Base-by-base conservation (phyloP, 208 protist genomes). In the Acanthamoeba triangularis region DNA sequence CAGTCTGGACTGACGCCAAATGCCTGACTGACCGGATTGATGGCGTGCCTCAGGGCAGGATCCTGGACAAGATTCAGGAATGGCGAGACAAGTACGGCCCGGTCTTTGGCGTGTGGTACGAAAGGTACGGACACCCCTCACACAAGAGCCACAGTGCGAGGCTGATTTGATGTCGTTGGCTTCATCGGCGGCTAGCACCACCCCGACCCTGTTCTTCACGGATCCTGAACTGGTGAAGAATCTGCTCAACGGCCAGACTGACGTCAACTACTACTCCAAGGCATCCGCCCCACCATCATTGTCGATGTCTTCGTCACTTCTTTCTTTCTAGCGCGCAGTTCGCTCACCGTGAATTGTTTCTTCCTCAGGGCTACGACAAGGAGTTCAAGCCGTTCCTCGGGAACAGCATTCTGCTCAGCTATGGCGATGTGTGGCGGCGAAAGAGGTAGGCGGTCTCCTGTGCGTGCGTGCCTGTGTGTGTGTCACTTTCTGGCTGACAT, bases 151-250 rank as follows among this genome's bases (percentile, higher is more conserved):
- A n/a, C 63, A 14, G 0, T 28, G 63, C n/a, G 63, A 13, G n/a
- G 52, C 63, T 0, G 8, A 69, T 69, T 18, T 69, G n/a, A 69
- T 13, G n/a, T 69, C 1, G 63, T 30, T 69, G 23, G 23, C 63
- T 3, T 25, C n/a, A 30, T 69, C 6, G n/a, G 23, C 20, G 63
- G 8, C 28, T 30, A 80, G 72, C 72, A 80, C 72, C 14, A 80
- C 72, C 7, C 72, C 72, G 41, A 80, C 72, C 10, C 35, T 80
- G 33, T 80, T 80, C 41, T 14, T 80, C 25, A 80, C 72, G n/a
- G 72, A 80, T 35, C 72, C 72, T 16, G 72, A 80, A 14, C 72
- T 80, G 72, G 72, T 80, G 1, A 80, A 80, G 72, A 80, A 80
- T 13, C 41, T 80, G 33, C 41, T 80, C 35, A 80, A 80, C 3